phyloP scores from a whole-genome alignment of 148 eudicot genomes.

The Heliosperma pusillum region DNA sequence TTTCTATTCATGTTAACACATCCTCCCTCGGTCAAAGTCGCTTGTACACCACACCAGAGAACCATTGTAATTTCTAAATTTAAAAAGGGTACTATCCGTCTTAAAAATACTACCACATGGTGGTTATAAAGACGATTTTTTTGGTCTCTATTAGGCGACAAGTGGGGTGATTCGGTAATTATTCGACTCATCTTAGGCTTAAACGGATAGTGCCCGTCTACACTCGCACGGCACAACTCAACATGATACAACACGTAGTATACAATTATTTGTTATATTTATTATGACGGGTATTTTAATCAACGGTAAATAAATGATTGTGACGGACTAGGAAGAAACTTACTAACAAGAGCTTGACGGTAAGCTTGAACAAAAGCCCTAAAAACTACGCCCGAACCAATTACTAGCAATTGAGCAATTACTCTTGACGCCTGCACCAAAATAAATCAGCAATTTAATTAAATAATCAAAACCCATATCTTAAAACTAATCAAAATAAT shows the following conservation, averaged over 20 bases:
- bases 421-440: conserved; percentile 56
- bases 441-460: neutral
- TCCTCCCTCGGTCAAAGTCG: too few species aligned
- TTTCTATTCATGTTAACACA: too few species aligned
- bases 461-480: neutral
- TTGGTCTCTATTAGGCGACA: too few species aligned
- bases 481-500: neutral
- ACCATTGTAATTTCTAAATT: neutral
- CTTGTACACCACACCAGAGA: neutral
- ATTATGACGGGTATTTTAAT: too few species aligned
- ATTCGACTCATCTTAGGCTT: too few species aligned
- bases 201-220: too few species aligned
- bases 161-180: too few species aligned
- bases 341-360: conserved; percentile 71
- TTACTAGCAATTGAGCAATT: conserved; percentile 48
- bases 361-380: conserved; percentile 76
- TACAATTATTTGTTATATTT: too few species aligned
- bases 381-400: conserved; percentile 61
- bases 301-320: neutral
- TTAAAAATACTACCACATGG: too few species aligned
- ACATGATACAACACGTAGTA: neutral
- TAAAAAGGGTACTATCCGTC: too few species aligned
- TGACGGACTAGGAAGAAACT: neutral
- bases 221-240: too few species aligned
- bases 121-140: too few species aligned